These are phyloP conservation scores for Colletotrichum noveboracense DNA, from an alignment of 2,329 filamentous ascomycete genomes.

Conservation along the genomic window DNA sequence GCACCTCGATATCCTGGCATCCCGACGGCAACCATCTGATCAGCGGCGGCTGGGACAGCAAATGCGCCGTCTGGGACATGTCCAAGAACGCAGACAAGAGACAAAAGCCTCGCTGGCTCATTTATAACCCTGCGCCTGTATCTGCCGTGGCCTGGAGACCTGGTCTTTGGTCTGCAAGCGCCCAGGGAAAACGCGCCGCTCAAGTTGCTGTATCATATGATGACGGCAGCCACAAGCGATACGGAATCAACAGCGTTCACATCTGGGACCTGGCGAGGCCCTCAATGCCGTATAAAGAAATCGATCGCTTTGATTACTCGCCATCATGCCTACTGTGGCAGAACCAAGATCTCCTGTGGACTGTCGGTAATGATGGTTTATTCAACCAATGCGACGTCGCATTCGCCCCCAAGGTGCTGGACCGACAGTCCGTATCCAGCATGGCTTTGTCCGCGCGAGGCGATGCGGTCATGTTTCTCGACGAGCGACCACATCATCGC, in stretches of 20 bases:
- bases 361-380: slow-evolving; percentile 64
- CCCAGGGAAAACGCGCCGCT: slow-evolving; percentile 63
- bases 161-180: slow-evolving; percentile 68
- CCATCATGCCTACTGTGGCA: slow-evolving; percentile 68
- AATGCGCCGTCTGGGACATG: slow-evolving; percentile 70
- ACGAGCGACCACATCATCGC: slow-evolving; percentile 56
- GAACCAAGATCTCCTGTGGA: slow-evolving; percentile 70
- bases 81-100: slow-evolving; percentile 64
- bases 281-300: slow-evolving; percentile 70
- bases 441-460: slow-evolving; percentile 65
- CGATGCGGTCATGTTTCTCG: slow-evolving; percentile 66
- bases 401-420: slow-evolving; percentile 67
- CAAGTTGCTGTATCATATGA: slow-evolving; percentile 69
- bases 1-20: slow-evolving; percentile 69
- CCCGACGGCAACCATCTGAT: slow-evolving; percentile 70
- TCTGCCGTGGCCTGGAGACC: slow-evolving; percentile 67
- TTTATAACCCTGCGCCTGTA: slow-evolving; percentile 66
- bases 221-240: slow-evolving; percentile 56
- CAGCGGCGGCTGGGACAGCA: slow-evolving; percentile 66
- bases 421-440: slow-evolving; percentile 65
- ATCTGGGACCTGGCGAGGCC: slow-evolving; percentile 74
- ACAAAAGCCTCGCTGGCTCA: slow-evolving; percentile 68
- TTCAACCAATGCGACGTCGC: slow-evolving; percentile 71
- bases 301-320: slow-evolving; percentile 63
- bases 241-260: slow-evolving; percentile 64